Evolutionary conservation across 805 yeast genomes (phyloP).

Genomic region (Wickerhamiella australiensis): DNA sequence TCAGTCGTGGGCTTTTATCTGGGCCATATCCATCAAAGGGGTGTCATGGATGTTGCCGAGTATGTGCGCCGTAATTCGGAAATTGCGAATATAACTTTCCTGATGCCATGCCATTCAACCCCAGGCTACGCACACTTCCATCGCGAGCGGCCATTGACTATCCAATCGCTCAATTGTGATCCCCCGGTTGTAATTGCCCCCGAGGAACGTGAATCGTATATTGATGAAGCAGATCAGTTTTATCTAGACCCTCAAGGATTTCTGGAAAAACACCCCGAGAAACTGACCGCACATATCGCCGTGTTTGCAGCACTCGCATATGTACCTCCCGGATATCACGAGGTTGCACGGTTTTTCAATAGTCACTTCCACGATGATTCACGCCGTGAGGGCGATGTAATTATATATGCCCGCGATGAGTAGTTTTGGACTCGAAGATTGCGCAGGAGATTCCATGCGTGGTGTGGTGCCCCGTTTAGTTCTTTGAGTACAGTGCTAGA

Average conservation of each 20-base stretch:
- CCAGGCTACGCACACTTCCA: conserved; percentile 88
- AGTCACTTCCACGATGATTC: conserved; percentile 76
- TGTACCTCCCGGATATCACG: conserved; percentile 29
- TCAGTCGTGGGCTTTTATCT: conserved; percentile 38
- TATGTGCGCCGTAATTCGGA: conserved; percentile 34
- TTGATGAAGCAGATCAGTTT: conserved; percentile 80
- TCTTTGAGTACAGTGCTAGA: no score
- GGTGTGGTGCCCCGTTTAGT: no score
- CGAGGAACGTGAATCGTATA: conserved; percentile 36
- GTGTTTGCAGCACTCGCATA: conserved; percentile 55
- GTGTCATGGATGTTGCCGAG: conserved; percentile 59
- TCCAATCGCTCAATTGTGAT: conserved; percentile 82
- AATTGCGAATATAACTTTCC: conserved; percentile 53
- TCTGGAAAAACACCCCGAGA: conserved; percentile 37
- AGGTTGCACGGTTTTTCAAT: conserved; percentile 54
- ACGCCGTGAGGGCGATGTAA: conserved; percentile 65
- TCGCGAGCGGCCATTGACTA: conserved; percentile 29
- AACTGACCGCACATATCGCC: conserved; percentile 35
- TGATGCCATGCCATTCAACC: conserved; percentile 95
- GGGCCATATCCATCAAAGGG: conserved; percentile 68
- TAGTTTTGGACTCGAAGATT: background rate
- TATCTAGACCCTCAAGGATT: conserved; percentile 56
- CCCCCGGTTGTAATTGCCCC: conserved; percentile 49
- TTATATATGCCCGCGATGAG: conserved; percentile 37
- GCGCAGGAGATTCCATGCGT: no score